Evolutionary conservation across 208 protist species (phyloP), one percentile per base, ranked within the genome.

Genomic region (Acanthamoeba royreba): DNA sequence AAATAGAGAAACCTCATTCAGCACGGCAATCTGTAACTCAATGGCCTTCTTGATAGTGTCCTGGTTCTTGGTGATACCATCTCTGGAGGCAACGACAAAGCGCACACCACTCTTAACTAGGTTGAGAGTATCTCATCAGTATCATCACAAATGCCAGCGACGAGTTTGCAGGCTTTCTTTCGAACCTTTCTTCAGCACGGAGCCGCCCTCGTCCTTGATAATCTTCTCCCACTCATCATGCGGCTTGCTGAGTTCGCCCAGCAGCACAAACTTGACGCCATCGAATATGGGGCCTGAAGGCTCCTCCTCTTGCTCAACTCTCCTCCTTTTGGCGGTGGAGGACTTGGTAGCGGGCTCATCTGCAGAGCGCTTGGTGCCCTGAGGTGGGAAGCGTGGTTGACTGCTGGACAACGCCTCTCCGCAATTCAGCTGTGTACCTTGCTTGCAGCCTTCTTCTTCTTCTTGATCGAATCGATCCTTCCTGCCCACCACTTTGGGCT

Each of bases 41-140:
- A 89, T 89, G 81, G 81, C 81, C 81, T 89, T 89, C 49, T 89
- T 89, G 81, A 89, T 89, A 33, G 46, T 25, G 19, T 89, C 81
- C 53, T 89, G 81, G 81, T 89, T 58, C 49, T 89, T 66, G 47
- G 38, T 17, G 28, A 89, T 66, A 11, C 81, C 81, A 35, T 89
- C 53, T 8, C 53, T 31, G 1, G 81, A 69, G 81, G 81, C 81
- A 45, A 89, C 81, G 9, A 89, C 45, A 35, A 69, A 89, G 31
- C 53, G 46, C 9, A 89, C 72, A 25, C 72, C 72, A 7, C n/a
- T 53, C 42, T 53, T 83, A 45, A 83, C 72, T 83, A 19, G 0
- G 19, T 28, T 28, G 55, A 66, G 11, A 66, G 11, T 4, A 25
- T 17, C 55, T 35, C 33, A 25, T 25, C 8, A 4, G 33, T 25